Evolutionary conservation across 2,329 filamentous ascomycete species (phyloP), one percentile per base, ranked within the genome.

Genomic region (Ploettnerulaceae sp.): DNA sequence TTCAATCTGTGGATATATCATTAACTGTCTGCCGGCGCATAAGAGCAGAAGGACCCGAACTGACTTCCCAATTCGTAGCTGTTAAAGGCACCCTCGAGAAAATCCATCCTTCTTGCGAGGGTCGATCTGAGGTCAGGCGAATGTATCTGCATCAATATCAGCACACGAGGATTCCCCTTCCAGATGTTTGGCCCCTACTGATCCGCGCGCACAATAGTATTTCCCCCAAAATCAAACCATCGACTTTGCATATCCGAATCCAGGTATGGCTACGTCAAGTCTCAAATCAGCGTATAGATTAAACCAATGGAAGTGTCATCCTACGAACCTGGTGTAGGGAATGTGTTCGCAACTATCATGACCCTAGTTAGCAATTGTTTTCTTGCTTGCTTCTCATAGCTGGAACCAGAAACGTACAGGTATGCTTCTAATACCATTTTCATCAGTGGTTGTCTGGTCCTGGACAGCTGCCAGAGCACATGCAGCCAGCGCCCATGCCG

Each of bases 181-280:
- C 4, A n/a, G 22, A 5, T 21, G 36, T 40, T 21, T 15, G 37
- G 21, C 31, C 69, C 76, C 55, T 79, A 84, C 80, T 76, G 76
- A 65, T 84, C 80, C 55, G 80, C 81, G 59, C 80, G 74, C 61
- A 96, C 78, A 61, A 98, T 84, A 31, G 91, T 89, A 71, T 95
- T 89, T 64, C 91, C 93, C 65, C 93, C 93, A 77, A 94, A 98
- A 72, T 98, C 93, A 71, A 91, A 98, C 91, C 93, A 98, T 66
- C 93, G 84, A 72, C 88, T 95, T 72, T 94, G 86, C 84, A 97
- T 90, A 68, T 97, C 93, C 51, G 89, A 93, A 71, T 98, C 93
- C 60, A 98, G 81, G 70, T 96, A 98, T 53, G 93, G 93, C 86
- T 96, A 64, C 51, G 22, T 47, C 28, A 15, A 28, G 25, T 35